A percentile compares a stretch with the other conserved stretches of the same genome.
Conservation (phyloP, 352 stramenopile species). For the Phytophthora multivora region DNA sequence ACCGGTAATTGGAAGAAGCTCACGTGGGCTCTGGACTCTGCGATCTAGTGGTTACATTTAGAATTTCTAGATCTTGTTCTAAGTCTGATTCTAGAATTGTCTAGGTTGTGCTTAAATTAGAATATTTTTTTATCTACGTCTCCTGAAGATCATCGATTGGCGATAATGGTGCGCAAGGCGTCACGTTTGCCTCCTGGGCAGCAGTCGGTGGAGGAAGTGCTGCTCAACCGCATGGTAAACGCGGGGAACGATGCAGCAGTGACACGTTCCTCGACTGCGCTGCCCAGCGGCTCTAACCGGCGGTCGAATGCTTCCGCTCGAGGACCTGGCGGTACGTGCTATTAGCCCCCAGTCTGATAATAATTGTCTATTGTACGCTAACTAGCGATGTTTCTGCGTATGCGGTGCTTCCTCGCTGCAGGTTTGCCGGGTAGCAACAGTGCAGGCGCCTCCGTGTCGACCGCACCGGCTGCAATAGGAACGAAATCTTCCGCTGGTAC, state of each 20-base stretch:
- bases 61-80: too few species aligned
- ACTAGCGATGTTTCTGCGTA: not conserved
- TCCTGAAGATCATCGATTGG: too few species aligned
- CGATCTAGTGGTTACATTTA: too few species aligned
- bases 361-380: not conserved
- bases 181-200: constrained; percentile 53
- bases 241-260: not conserved
- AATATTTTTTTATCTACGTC: too few species aligned
- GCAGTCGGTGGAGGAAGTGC: constrained; percentile 73
- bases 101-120: too few species aligned
- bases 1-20: too few species aligned
- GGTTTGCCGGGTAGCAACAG: constrained; percentile 8
- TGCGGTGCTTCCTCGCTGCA: not conserved
- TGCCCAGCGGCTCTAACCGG: not conserved
- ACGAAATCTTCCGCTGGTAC: not conserved
- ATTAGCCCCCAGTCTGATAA: too few species aligned
- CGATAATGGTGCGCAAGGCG: constrained; percentile 64
- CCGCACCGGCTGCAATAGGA: constrained; percentile 12
- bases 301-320: constrained; percentile 8
- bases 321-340: not conserved
- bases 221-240: constrained; percentile 57
- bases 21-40: too few species aligned
- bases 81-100: too few species aligned
- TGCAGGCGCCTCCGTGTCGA: constrained; percentile 13
- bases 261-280: constrained; percentile 4